phyloP scores from a whole-genome alignment of 1,139 yeast species.

The Taphrina betulina region DNA sequence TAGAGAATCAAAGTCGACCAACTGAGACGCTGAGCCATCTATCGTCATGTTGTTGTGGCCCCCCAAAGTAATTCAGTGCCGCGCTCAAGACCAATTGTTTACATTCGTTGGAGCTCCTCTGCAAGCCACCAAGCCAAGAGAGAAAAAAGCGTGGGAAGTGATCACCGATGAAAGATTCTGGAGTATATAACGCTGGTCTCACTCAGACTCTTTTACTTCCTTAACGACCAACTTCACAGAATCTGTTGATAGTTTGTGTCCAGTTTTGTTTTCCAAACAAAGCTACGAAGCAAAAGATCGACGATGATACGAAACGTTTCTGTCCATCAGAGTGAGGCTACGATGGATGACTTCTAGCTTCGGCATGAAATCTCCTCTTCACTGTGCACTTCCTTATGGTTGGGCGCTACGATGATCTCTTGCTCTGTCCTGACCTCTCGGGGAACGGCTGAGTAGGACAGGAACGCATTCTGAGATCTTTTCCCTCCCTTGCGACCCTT shows the following conservation, averaged over 20 bases:
- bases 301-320: conserved; percentile 22
- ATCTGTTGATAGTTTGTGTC: conserved; percentile 29
- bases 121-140: too few relatives aligned
- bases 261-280: conserved; percentile 24
- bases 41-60: too few relatives aligned
- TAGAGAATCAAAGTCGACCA: conserved; percentile 49
- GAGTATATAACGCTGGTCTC: too few relatives aligned
- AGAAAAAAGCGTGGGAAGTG: too few relatives aligned
- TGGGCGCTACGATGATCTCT: conserved; percentile 29
- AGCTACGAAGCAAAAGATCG: conserved; percentile 27
- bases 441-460: conserved; percentile 27
- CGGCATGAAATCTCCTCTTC: conserved; percentile 24
- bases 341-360: conserved; percentile 21
- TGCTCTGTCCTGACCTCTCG: conserved; percentile 20
- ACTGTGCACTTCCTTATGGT: conserved; percentile 6
- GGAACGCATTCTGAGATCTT: conserved; percentile 28
- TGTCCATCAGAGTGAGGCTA: conserved; percentile 30
- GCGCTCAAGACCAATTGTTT: not conserved
- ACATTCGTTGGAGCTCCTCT: not conserved
- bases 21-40: not conserved
- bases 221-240: conserved; percentile 18
- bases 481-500: not conserved
- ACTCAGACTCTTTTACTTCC: too few relatives aligned
- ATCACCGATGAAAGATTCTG: too few relatives aligned
- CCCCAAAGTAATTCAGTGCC: not conserved